phyloP scores from a whole-genome alignment of 495 filamentous ascomycete species.

The Pyrenopolyporus hunteri region DNA sequence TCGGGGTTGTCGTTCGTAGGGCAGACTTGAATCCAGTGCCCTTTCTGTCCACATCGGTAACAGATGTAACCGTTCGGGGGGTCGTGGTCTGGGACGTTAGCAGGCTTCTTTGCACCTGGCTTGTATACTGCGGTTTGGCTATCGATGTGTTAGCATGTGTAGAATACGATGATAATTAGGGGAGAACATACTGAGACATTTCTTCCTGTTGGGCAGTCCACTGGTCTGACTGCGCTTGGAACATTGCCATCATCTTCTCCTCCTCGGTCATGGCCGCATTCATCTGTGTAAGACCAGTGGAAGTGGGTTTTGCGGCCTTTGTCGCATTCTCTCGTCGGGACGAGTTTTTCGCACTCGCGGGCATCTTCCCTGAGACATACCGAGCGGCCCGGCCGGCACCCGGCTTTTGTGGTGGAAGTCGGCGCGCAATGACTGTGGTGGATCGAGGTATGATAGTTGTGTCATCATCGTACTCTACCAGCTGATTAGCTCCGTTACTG shows the following conservation, averaged over 20 bases:
- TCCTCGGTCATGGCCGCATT: slow-evolving; percentile 83
- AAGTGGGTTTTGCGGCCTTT: slow-evolving; percentile 63
- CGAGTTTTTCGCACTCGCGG: slow-evolving; percentile 81
- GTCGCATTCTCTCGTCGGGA: slow-evolving; percentile 66
- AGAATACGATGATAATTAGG: not conserved
- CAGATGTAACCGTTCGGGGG: slow-evolving; percentile 94
- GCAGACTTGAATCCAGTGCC: slow-evolving; percentile 97
- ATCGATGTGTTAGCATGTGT: slow-evolving; percentile 46
- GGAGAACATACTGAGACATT: slow-evolving; percentile 82
- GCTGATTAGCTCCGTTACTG: slow-evolving; percentile 34
- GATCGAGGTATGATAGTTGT: slow-evolving; percentile 93
- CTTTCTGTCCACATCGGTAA: slow-evolving; percentile 97
- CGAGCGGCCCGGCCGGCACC: slow-evolving; percentile 88
- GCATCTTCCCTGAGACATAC: slow-evolving; percentile 98
- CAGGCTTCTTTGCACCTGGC: slow-evolving; percentile 62
- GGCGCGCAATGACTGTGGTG: slow-evolving; percentile 87
- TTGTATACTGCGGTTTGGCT: slow-evolving; percentile 62
- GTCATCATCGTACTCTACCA: slow-evolving; percentile 91
- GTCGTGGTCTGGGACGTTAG: slow-evolving; percentile 85
- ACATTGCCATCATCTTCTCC: slow-evolving; percentile 87
- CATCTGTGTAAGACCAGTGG: slow-evolving; percentile 64
- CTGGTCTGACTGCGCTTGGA: slow-evolving; percentile 80
- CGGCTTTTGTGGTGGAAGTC: slow-evolving; percentile 78
- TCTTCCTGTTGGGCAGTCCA: slow-evolving; percentile 89
- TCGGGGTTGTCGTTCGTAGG: slow-evolving; percentile 97